Evolutionary conservation across 768 basidiomycete genomes (phyloP), one percentile per base, ranked within the genome.

Genomic region (Boletus rubroflammeus): DNA sequence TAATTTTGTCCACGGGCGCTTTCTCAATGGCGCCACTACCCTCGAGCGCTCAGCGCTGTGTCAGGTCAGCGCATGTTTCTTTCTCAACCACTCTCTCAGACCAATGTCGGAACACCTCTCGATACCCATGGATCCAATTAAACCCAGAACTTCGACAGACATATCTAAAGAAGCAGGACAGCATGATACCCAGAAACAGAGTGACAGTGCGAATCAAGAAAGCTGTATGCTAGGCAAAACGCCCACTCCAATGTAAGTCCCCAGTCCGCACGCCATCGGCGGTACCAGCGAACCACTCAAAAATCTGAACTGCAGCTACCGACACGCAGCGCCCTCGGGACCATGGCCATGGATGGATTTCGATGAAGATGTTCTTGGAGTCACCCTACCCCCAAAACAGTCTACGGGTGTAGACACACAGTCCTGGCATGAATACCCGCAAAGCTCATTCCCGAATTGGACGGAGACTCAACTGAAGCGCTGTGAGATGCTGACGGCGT

Each of bases 291-390:
- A 23, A 23, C 26, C 17, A 42, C 36, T 54, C 11, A 21, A 45
- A 45, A 35, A 3, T 42, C n/a, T 43, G 29, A 8, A 41, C 29
- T n/a, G 40, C 43, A 70, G 69, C 25, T 65, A 74, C 47, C 65
- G 75, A 2, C 74, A 75, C 23, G 74, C 69, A 17, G 63, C 73
- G 14, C 75, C 75, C 3, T 72, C 70, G 4, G 75, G 74, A 6
- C 75, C 75, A 23, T 76, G 75, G 75, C 75, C 75, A 6, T 76
- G 72, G 66, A 69, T 76, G 60, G 74, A 76, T 56, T 65, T 75
- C 19, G 68, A 72, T 44, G 67, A 56, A 43, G 71, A 67, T 52
- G 40, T 60, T 25, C 64, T 49, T 1, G 2, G 17, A 0, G 56
- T 59, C 3, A 6, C 26, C 1, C 17, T 40, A 17, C 49, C 29